These are phyloP conservation scores for Lachnellula subtilissima DNA, from an alignment of 2,329 filamentous ascomycete species.

Conservation along the genomic window DNA sequence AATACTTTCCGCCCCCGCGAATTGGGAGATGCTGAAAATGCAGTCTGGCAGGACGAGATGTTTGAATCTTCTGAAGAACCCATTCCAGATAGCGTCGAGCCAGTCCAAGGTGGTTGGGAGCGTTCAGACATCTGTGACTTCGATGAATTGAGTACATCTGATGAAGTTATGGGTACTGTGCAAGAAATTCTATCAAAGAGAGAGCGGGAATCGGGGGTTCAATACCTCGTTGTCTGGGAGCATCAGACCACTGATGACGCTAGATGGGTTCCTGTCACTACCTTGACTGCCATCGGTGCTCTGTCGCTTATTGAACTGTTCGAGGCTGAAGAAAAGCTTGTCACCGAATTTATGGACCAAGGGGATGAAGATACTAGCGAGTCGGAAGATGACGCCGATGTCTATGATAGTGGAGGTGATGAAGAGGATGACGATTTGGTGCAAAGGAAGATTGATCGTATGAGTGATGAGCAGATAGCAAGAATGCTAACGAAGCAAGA, in stretches of 20 bases:
- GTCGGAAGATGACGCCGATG: conserved; percentile 32
- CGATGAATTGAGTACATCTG: conserved; percentile 45
- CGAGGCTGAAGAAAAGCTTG: conserved; percentile 31
- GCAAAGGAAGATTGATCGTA: conserved; percentile 36
- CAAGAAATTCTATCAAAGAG: conserved; percentile 42
- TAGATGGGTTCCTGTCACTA: conserved; percentile 41
- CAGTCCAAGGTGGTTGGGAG: conserved; percentile 35
- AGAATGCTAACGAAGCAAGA: conserved; percentile 56
- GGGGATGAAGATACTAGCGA: conserved; percentile 22
- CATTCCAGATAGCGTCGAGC: not conserved
- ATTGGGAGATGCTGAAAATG: conserved; percentile 41
- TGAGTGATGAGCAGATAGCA: conserved; percentile 60
- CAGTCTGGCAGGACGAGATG: conserved; percentile 32
- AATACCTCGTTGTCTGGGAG: conserved; percentile 48
- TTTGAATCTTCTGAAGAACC: conserved; percentile 21
- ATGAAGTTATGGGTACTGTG: conserved; percentile 39
- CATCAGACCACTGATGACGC: conserved; percentile 42
- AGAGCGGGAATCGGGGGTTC: conserved; percentile 38
- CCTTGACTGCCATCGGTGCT: conserved; percentile 30
- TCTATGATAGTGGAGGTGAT: conserved; percentile 34
- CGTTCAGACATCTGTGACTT: conserved; percentile 42
- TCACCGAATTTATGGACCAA: conserved; percentile 23
- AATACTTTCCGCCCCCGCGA: conserved; percentile 32
- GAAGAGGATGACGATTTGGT: conserved; percentile 30
- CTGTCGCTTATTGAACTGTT: conserved; percentile 31